These are phyloP conservation scores for Diversispora eburnea DNA, from an alignment of 192 early-diverging fungal genomes.

Conservation along the genomic window DNA sequence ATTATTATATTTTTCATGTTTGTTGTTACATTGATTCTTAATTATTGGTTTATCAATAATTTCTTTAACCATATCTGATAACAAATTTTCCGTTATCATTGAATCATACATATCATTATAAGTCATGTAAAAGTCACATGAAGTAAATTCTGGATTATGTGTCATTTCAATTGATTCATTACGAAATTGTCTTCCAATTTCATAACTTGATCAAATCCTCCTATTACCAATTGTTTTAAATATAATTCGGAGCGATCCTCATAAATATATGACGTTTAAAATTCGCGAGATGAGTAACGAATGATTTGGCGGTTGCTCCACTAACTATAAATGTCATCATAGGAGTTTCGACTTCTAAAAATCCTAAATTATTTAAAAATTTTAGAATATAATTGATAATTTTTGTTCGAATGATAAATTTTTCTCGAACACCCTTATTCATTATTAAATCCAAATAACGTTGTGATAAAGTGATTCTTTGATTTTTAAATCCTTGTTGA, in stretches of 20 bases:
- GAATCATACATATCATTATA: slow-evolving; percentile 97
- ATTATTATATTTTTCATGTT: no score
- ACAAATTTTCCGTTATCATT: slow-evolving; percentile 86
- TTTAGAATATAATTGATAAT: slow-evolving; percentile 93
- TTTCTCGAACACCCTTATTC: slow-evolving; percentile 92
- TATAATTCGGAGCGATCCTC: slow-evolving; percentile 96
- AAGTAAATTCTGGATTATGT: slow-evolving; percentile 99
- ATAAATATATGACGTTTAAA: slow-evolving; percentile 97
- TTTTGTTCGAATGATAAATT: slow-evolving; percentile 88
- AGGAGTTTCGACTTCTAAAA: slow-evolving; percentile 94
- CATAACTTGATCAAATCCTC: slow-evolving; percentile 98
- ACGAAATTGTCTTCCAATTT: slow-evolving; percentile 99
- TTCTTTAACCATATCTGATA: slow-evolving; percentile 86
- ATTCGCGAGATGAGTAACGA: slow-evolving; percentile 98
- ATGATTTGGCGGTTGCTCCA: slow-evolving; percentile 97
- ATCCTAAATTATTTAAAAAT: slow-evolving; percentile 91
- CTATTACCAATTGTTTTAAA: slow-evolving; percentile 96
- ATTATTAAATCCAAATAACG: slow-evolving; percentile 98
- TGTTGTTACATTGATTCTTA: slow-evolving; percentile 73
- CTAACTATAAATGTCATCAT: slow-evolving; percentile 99
- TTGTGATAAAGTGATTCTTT: slow-evolving; percentile 94
- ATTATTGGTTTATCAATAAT: slow-evolving; percentile 90
- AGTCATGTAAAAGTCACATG: slow-evolving; percentile 99
- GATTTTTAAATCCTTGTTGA: slow-evolving; percentile 93
- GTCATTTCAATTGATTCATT: slow-evolving; percentile 98